A percentile compares a stretch with the other conserved stretches of the same genome.
phyloP scores from a whole-genome alignment of 495 filamentous ascomycete genomes.

The Penicillium paxilli region DNA sequence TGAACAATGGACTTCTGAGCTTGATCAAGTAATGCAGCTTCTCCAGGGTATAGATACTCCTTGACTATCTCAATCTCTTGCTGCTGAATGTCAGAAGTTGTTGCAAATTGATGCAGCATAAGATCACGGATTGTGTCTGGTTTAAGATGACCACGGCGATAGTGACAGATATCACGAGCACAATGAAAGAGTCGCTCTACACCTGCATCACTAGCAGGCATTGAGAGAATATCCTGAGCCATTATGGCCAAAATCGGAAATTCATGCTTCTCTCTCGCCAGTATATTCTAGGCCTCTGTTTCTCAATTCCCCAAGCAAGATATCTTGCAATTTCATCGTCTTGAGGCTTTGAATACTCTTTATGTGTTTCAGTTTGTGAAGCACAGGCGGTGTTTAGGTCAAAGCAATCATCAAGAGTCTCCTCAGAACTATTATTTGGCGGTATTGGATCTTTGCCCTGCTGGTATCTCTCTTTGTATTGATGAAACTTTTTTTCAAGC shows the following conservation, averaged over 20 bases:
- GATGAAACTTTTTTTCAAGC: too few species aligned
- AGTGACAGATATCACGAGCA: constrained; percentile 16
- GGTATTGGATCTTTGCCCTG: too few species aligned
- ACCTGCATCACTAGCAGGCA: constrained; percentile 13
- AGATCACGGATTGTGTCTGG: constrained; percentile 1
- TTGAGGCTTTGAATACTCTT: too few species aligned
- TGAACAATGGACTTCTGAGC: background rate
- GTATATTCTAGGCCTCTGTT: background rate
- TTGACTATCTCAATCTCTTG: constrained; percentile 2
- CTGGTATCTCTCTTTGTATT: too few species aligned
- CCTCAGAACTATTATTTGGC: too few species aligned
- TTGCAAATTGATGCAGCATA: background rate
- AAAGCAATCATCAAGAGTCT: too few species aligned
- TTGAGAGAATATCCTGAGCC: constrained; percentile 12
- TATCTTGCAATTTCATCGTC: too few species aligned
- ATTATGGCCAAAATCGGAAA: constrained; percentile 11
- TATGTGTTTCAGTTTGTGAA: too few species aligned
- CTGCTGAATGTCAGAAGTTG: constrained; percentile 1
- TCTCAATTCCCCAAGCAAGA: too few species aligned
- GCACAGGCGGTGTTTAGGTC: too few species aligned
- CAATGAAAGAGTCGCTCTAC: constrained; percentile 19
- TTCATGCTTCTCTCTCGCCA: constrained; percentile 13
- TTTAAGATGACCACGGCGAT: constrained; percentile 9
- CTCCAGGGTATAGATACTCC: constrained; percentile 1
- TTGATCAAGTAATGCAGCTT: background rate